phyloP scores from a whole-genome alignment of 2,329 filamentous ascomycete species.

The Claviceps sp. region DNA sequence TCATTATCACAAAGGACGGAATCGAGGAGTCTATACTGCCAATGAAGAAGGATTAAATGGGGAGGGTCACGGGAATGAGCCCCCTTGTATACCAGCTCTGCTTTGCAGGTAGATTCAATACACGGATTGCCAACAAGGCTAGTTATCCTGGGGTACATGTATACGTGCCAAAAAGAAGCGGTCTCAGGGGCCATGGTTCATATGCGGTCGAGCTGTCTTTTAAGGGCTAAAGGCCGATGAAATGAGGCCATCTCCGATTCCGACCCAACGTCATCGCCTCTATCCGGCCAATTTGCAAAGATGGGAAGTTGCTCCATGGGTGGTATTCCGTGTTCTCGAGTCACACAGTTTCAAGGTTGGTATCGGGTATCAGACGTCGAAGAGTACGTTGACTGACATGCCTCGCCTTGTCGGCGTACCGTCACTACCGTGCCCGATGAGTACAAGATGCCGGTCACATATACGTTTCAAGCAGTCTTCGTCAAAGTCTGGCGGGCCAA shows the following conservation, averaged over 20 bases:
- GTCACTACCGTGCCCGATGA: no score
- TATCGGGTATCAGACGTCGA: no score
- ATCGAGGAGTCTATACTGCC: constrained; percentile 75
- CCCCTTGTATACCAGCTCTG: constrained; percentile 4
- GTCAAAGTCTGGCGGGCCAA: no score
- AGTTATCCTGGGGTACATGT: background rate
- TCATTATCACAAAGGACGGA: constrained; percentile 79
- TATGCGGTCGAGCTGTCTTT: background rate
- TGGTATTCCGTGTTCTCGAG: no score
- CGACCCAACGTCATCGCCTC: background rate
- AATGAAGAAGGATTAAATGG: constrained; percentile 76
- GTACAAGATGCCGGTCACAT: no score
- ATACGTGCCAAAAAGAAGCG: background rate
- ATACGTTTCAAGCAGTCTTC: no score
- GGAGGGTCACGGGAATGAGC: background rate
- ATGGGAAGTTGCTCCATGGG: background rate
- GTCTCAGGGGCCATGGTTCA: background rate
- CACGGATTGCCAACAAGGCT: background rate
- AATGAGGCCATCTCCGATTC: background rate
- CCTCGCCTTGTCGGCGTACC: no score
- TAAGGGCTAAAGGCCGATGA: background rate
- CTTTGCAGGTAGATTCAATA: constrained; percentile 4
- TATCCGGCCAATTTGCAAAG: no score
- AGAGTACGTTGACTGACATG: no score
- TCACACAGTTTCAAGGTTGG: no score